These are phyloP conservation scores for Gonapodya sp. DNA, from an alignment of 192 early-diverging fungal species.

Conservation along the genomic window DNA sequence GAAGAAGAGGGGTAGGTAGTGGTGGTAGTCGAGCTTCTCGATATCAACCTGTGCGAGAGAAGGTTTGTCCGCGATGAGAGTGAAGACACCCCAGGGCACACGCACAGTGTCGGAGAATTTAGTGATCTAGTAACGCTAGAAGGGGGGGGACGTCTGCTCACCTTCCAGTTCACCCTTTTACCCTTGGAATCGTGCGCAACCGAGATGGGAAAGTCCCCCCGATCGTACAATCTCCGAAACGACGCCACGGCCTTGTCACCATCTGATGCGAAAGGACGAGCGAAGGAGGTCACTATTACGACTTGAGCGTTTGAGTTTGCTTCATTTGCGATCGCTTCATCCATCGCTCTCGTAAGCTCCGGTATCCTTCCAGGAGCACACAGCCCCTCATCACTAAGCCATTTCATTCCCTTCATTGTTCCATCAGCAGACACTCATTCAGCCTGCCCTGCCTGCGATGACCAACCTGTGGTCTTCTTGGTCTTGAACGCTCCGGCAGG, in stretches of 20 bases:
- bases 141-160: conserved; percentile 13
- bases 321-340: too few species aligned
- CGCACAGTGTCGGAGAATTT: too few species aligned
- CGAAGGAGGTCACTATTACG: conserved; percentile 5
- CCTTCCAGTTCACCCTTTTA: conserved; percentile 59
- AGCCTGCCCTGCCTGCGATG: background rate
- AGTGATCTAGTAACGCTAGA: background rate
- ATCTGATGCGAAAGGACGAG: background rate
- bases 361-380: too few species aligned
- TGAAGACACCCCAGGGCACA: too few species aligned
- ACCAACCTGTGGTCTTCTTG: conserved; percentile 19
- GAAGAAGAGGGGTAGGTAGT: conserved; percentile 57
- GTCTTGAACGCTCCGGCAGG: conserved; percentile 47
- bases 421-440: background rate
- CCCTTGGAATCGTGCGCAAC: conserved; percentile 55
- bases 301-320: too few species aligned
- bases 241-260: conserved; percentile 15
- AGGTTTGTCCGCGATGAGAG: background rate
- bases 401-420: too few species aligned
- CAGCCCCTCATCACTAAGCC: too few species aligned
- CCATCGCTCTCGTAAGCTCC: too few species aligned
- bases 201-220: conserved; percentile 52
- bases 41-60: conserved; percentile 38
- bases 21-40: conserved; percentile 56
- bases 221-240: conserved; percentile 49